A percentile compares a stretch with the other conserved stretches of the same genome.
Conservation (phyloP, 345 rosid genomes). For the Dimocarpus longan region DNA sequence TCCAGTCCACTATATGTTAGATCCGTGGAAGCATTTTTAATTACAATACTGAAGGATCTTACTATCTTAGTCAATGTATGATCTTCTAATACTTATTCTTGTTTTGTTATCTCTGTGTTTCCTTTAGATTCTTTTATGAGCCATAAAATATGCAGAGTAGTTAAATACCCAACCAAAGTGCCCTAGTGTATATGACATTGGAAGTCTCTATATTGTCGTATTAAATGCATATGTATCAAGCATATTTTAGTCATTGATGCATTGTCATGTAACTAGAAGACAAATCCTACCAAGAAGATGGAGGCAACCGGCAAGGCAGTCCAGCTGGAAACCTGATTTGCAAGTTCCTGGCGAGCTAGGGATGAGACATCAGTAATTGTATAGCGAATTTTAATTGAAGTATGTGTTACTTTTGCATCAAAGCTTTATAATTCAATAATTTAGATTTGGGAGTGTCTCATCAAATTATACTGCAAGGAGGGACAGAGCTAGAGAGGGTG, state of each 20-base stretch:
- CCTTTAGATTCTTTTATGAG: not conserved
- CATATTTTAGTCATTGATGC: slow-evolving; percentile 15
- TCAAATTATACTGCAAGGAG: not conserved
- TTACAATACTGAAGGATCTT: not conserved
- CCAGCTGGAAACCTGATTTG: slow-evolving; percentile 23
- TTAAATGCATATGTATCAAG: not conserved
- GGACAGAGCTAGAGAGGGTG: not conserved
- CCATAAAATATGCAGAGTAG: not conserved
- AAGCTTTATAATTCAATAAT: slow-evolving; percentile 19
- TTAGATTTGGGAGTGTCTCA: slow-evolving; percentile 6
- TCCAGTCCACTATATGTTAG: not conserved
- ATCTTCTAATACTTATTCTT: not conserved
- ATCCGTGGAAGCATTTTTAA: not conserved
- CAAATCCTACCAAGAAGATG: slow-evolving; percentile 17
- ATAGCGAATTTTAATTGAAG: slow-evolving; percentile 12
- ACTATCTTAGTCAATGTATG: not conserved
- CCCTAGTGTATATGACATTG: too few relatives aligned
- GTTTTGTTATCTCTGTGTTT: not conserved
- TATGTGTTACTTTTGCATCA: slow-evolving; percentile 8
- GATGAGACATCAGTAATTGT: not conserved
- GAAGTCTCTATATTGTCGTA: not conserved
- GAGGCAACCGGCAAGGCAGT: not conserved
- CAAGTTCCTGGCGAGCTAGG: not conserved
- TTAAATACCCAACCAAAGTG: not conserved
- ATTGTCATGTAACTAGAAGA: slow-evolving; percentile 21